Evolutionary conservation across 495 filamentous ascomycete species (phyloP).

Genomic region (Aspergillus asperescens): DNA sequence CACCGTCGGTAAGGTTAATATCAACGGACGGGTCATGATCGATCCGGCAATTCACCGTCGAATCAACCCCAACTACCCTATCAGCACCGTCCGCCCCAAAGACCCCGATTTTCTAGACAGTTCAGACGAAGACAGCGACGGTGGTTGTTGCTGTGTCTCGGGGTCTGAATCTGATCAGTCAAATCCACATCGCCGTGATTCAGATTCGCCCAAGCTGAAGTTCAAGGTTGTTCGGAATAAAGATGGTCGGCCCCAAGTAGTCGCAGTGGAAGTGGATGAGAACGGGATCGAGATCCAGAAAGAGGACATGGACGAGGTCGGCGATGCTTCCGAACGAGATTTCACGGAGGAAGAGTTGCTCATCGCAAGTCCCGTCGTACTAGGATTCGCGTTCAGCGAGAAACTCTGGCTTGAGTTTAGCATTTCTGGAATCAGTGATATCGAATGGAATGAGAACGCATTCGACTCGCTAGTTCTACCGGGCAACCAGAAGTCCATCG

Average conservation of each 20-base stretch:
- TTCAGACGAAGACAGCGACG: conserved; percentile 44
- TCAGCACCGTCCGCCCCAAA: conserved; percentile 72
- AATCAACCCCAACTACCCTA: conserved; percentile 83
- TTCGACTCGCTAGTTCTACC: conserved; percentile 75
- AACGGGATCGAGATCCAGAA: conserved; percentile 58
- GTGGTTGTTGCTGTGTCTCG: conserved; percentile 41
- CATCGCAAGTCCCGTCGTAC: conserved; percentile 81
- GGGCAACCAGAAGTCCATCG: conserved; percentile 70
- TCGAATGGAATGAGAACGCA: conserved; percentile 76
- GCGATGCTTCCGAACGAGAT: conserved; percentile 38
- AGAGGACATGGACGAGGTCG: conserved; percentile 57
- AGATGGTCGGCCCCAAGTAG: conserved; percentile 52
- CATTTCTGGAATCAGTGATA: conserved; percentile 75
- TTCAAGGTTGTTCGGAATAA: conserved; percentile 64
- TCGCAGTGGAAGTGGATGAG: conserved; percentile 58
- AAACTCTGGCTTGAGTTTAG: conserved; percentile 91
- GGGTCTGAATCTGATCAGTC: conserved; percentile 45
- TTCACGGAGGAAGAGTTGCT: conserved; percentile 85
- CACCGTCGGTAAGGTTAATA: conserved; percentile 73
- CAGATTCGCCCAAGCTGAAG: conserved; percentile 52
- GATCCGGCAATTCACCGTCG: conserved; percentile 82
- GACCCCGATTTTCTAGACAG: conserved; percentile 63
- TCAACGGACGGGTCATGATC: conserved; percentile 89
- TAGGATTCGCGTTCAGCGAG: conserved; percentile 89
- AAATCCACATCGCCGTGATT: conserved; percentile 36